Base-by-base conservation (phyloP, 352 stramenopile species). In the Phytopythium vexans region DNA sequence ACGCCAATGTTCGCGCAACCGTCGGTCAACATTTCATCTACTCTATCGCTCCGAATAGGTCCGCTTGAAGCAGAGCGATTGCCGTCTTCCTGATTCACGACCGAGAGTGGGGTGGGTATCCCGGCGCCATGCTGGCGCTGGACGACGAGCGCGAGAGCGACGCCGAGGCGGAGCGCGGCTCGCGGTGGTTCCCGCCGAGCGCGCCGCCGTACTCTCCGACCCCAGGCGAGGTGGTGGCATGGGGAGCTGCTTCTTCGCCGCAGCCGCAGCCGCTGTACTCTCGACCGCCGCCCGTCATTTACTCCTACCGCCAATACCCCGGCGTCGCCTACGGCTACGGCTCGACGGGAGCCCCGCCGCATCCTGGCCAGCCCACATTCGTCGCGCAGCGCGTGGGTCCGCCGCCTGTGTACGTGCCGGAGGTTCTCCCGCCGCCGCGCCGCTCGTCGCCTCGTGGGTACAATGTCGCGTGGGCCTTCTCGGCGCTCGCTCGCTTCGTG, bases 401-500 rank as follows among this genome's bases (percentile, higher is more conserved):
- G 45, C 43, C 15, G 6, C 36, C 15, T 15, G 3, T 21, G 3
- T 9, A 14, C 47, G 21, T 27, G 21, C 21, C 21, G 21, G 21
- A 27, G 21, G 21, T 27, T 27, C 21, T 2, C 21, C 21, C 21
- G 21, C 21, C 21, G 21, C 21, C 21, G 21, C 21, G 21, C 21
- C 21, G 21, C 21, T 27, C 21, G 21, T 27, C 21, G 10, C 27
- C 60, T 49, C 35, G 42, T 6, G 53, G 63, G 32, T 72, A 54
- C 39, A 68, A 62, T 46, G 43, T 73, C 32, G 54, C 59, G 39
- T 60, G 51, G 12, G 54, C 65, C 4, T 72, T 62, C 36, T 36
- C 53, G 16, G 52, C 65, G 38, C 51, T 62, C 38, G 58, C 58
- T 38, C 47, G 51, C 21, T 57, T 74, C 33, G 59, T 50, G 31